Base-by-base conservation (phyloP, 2,329 filamentous ascomycete genomes). In the Aspergillus tubingensis region DNA sequence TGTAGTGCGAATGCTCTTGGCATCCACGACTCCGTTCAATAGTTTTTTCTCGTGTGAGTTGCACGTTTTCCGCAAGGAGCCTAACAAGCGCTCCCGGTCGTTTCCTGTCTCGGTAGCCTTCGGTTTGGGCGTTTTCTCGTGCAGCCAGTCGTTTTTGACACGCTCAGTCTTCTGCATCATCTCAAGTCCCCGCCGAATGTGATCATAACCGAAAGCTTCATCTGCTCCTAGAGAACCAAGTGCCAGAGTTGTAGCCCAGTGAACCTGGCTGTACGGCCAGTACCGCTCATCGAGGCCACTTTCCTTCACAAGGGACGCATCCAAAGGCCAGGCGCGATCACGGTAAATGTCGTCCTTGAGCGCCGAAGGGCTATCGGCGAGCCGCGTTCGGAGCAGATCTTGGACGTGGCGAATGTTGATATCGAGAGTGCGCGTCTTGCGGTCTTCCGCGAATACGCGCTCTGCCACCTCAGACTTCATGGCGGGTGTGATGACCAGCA, bases 41-140 rank as follows among this genome's bases (percentile, higher is more conserved):
- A 99, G 83, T 67, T 88, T 89, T 74, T 91, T 91, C 75, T 98
- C 95, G 65, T 96, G 88, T 54, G 88, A 83, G 59, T 90, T 92
- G 67, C 85, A 87, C 44, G 81, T 86, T 68, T 82, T 82, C 62
- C 80, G 82, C 60, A 85, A 70, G 47, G 81, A 78, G 25, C 80
- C 80, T 17, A 86, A 74, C 13, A 79, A 70, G 59, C 79, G 75
- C 57, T 70, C 76, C 64, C 70, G 67, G 59, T 76, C 76, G 43
- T 72, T 67, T 10, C 74, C 73, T 2, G 71, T 69, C 39, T 72
- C 64, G 58, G 74, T 58, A 67, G 74, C 57, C 50, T 68, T 66
- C 23, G 72, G 57, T 50, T 73, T 72, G 19, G 71, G 69, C 23
- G 70, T 66, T 61, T 71, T 72, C 38, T 74, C 74, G 55, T 74